phyloP scores from a whole-genome alignment of 352 stramenopile species.

The Globisporangium irregulare region DNA sequence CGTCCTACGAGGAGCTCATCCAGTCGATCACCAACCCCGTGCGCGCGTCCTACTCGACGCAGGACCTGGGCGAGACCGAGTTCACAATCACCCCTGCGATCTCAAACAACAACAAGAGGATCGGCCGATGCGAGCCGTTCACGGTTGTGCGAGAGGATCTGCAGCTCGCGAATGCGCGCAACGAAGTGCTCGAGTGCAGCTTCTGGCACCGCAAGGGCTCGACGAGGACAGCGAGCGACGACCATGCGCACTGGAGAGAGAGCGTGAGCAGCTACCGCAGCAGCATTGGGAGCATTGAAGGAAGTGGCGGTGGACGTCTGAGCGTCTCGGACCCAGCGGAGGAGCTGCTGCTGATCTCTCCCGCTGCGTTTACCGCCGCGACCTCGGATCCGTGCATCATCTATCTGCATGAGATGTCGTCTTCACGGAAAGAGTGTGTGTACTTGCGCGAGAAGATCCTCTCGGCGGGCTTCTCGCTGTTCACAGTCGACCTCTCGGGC shows the following conservation, averaged over 20 bases:
- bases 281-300: conserved; percentile 15
- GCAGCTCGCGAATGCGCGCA: conserved; percentile 43
- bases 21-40: conserved; percentile 62
- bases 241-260: conserved; percentile 9
- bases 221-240: not conserved
- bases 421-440: conserved; percentile 69
- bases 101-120: conserved; percentile 2
- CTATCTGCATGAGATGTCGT: conserved; percentile 80
- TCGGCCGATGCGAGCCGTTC: conserved; percentile 5
- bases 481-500: conserved; percentile 69
- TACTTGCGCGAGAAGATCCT: conserved; percentile 61
- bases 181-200: conserved; percentile 61
- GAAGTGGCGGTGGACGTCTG: not conserved
- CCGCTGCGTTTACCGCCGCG: conserved; percentile 4
- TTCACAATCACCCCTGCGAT: conserved; percentile 18
- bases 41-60: conserved; percentile 54
- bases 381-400: conserved; percentile 50
- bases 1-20: conserved; percentile 74
- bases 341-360: conserved; percentile 9
- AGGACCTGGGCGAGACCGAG: conserved; percentile 40
- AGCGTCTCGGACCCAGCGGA: conserved; percentile 9
- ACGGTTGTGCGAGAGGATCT: conserved; percentile 54
- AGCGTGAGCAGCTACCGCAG: conserved; percentile 27
- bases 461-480: conserved; percentile 58
- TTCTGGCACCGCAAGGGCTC: conserved; percentile 49